Evolutionary conservation across 2,329 filamentous ascomycete species (phyloP).

Genomic region (Scytalidium lignicola): DNA sequence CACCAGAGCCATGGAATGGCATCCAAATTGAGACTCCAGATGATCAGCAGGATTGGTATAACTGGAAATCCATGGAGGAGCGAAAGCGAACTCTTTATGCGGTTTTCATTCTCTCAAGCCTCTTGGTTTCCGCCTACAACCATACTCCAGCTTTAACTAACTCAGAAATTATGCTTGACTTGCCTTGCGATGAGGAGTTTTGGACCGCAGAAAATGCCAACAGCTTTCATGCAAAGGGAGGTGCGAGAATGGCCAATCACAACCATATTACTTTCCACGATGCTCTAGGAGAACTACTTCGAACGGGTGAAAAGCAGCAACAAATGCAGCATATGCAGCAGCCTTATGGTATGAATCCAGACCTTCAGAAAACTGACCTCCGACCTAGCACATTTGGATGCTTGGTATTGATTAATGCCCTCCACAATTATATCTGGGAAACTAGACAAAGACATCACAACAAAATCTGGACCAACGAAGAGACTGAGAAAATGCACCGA

Average conservation of each 20-base stretch:
- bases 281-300: constrained; percentile 74
- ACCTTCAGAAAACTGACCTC: constrained; percentile 56
- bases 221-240: constrained; percentile 75
- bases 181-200: constrained; percentile 90
- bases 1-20: constrained; percentile 49
- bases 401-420: constrained; percentile 83
- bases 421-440: constrained; percentile 99
- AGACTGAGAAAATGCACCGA: constrained; percentile 92
- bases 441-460: constrained; percentile 86
- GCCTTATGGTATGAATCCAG: constrained; percentile 40
- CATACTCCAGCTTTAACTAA: constrained; percentile 88
- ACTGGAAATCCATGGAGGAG: constrained; percentile 85
- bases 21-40: constrained; percentile 38
- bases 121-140: constrained; percentile 89
- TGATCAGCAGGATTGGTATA: constrained; percentile 74
- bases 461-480: constrained; percentile 82
- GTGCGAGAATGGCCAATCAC: constrained; percentile 61
- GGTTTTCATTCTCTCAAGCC: constrained; percentile 86
- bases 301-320: constrained; percentile 61
- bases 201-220: constrained; percentile 80
- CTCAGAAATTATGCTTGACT: constrained; percentile 82
- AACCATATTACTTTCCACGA: constrained; percentile 75
- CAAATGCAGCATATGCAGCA: constrained; percentile 54
- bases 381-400: constrained; percentile 89
- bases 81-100: constrained; percentile 88